Base-by-base conservation (phyloP, 164 flowering plant genomes). In the Tetracentron sinense region DNA sequence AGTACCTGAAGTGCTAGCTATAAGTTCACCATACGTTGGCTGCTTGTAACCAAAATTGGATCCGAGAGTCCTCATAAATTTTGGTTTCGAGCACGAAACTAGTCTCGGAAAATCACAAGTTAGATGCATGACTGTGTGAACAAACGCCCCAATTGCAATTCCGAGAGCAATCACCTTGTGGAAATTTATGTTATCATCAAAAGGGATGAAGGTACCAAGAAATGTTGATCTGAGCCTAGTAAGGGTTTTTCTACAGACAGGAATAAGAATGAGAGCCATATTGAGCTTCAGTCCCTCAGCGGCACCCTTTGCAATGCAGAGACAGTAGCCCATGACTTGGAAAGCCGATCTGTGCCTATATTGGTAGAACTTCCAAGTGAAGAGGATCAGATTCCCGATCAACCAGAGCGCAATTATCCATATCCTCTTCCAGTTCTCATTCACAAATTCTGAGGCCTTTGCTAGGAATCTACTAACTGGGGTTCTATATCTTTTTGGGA, bases 121-220 rank as follows among this genome's bases (percentile, higher is more conserved):
- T 7, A 83, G 28, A 31, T 95, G 99, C 54, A 74, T 52, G 3
- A 71, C 0, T 0, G 81, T 69, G 65, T 94, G 99, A 17, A 81
- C 19, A 22, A 56, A 31, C 7, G 81, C 58, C 47, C 79, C 86
- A 12, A 83, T 50, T 0, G 76, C 83, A 42, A 92, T 82, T 21
- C 67, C 83, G 0, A 79, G 19, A 0, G 97, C 89, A 19, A 95
- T 74, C 44, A 85, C 28, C 75, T 89, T 95, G 80, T 95, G 99
- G 71, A 95, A 95, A 65, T 89, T 95, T 27, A 95, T 86, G 56
- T 91, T 89, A 64, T 91, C 96, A 56, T 95, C 99, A 22, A 95
- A 89, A 25, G 97, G 97, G 59, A 89, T 52, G 20, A 82, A 15
- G 3, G 26, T 55, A 29, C 84, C 66, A 29, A 95, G 84, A 57